These are phyloP conservation scores for Metschnikowia peoriensis DNA, from an alignment of 805 yeast species.

Conservation along the genomic window DNA sequence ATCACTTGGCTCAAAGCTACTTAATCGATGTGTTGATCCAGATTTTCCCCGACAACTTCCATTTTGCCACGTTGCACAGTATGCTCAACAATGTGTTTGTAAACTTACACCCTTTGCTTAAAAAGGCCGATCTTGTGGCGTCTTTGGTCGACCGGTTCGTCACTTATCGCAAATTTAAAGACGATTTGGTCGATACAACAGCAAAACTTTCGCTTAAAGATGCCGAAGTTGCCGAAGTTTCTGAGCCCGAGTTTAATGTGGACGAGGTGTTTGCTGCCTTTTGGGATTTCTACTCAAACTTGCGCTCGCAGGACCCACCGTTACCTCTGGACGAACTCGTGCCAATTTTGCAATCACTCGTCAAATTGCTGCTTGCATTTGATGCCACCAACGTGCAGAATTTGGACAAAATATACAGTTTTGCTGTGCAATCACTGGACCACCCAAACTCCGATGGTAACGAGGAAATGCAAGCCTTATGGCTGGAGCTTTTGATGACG, in stretches of 20 bases:
- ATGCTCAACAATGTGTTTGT: constrained; percentile 62
- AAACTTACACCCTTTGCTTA: constrained; percentile 67
- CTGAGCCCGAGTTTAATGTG: constrained; percentile 3
- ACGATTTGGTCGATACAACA: constrained; percentile 23
- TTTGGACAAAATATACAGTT: constrained; percentile 59
- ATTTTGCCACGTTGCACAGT: constrained; percentile 65
- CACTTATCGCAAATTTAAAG: constrained; percentile 38
- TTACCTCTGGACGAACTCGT: constrained; percentile 67
- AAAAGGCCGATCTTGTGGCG: constrained; percentile 60
- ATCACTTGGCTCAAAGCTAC: constrained; percentile 89
- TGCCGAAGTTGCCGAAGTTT: not conserved
- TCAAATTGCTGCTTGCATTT: constrained; percentile 61
- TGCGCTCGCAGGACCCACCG: constrained; percentile 59
- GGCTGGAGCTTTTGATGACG: constrained; percentile 45
- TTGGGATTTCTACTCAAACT: constrained; percentile 59
- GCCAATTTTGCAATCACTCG: constrained; percentile 61
- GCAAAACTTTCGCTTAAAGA: not conserved
- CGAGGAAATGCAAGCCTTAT: constrained; percentile 27
- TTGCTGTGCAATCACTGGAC: constrained; percentile 34
- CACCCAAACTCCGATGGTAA: not conserved
- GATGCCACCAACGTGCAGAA: constrained; percentile 61
- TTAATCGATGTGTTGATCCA: constrained; percentile 87
- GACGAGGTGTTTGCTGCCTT: constrained; percentile 56
- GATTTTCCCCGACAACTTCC: constrained; percentile 93
- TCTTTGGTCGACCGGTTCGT: constrained; percentile 73